Evolutionary conservation across 75 land plant species (phyloP).

Genomic region (Selaginella tamariscina): DNA sequence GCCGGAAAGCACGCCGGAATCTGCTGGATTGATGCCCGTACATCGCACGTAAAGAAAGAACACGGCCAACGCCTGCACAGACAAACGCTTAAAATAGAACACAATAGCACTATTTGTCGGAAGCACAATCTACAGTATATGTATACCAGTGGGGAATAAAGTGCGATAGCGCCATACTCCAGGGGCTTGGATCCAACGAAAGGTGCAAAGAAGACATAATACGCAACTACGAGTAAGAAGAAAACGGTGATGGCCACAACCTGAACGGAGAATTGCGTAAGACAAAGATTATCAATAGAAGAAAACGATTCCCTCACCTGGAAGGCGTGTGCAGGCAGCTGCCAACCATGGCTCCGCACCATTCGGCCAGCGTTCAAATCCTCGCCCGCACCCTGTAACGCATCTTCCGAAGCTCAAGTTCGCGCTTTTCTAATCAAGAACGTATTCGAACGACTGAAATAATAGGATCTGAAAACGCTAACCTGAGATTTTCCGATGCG

Average conservation of each 20-base stretch:
- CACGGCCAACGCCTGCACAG: conserved; percentile 56
- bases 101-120: neutral
- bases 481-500: too few species aligned
- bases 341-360: conserved; percentile 91
- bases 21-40: conserved; percentile 81
- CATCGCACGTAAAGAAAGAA: conserved; percentile 69
- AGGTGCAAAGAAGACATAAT: conserved; percentile 78
- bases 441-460: too few species aligned
- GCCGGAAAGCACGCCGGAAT: conserved; percentile 55
- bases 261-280: conserved; percentile 26
- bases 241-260: conserved; percentile 81
- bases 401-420: too few species aligned
- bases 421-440: too few species aligned
- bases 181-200: conserved; percentile 46
- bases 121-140: too few species aligned
- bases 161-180: conserved; percentile 45
- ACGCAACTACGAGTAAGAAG: conserved; percentile 53
- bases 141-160: conserved; percentile 49
- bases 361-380: conserved; percentile 31
- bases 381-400: too few species aligned
- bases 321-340: conserved; percentile 78
- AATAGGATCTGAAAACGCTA: too few species aligned
- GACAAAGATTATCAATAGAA: too few species aligned
- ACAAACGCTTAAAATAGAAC: neutral
- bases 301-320: too few species aligned